These are phyloP conservation scores for Verticillium nonalfalfae DNA, from an alignment of 2,329 filamentous ascomycete genomes.

Conservation along the genomic window DNA sequence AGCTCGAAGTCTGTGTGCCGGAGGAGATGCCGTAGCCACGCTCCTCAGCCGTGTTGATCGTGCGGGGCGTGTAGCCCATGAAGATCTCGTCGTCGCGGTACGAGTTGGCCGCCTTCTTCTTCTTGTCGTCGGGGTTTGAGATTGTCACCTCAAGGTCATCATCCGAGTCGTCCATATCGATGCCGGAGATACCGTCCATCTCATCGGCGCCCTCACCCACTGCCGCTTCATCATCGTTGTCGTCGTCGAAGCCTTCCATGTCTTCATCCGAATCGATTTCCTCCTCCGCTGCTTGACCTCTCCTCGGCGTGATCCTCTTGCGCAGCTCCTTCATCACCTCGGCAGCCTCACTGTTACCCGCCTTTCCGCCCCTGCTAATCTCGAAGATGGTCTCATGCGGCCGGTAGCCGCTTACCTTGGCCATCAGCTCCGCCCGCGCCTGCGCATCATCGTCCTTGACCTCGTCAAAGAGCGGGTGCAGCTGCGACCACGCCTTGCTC, in stretches of 20 bases:
- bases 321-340: constrained; percentile 71
- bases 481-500: constrained; percentile 62
- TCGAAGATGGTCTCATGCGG: constrained; percentile 97
- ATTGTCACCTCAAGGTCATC: constrained; percentile 69
- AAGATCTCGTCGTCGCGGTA: constrained; percentile 74
- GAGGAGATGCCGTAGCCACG: constrained; percentile 90
- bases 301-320: constrained; percentile 57
- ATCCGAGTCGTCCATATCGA: constrained; percentile 43
- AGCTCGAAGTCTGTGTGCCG: constrained; percentile 67
- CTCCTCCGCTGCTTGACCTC: constrained; percentile 31
- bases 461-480: constrained; percentile 76
- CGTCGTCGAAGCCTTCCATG: constrained; percentile 22
- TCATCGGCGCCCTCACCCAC: constrained; percentile 14
- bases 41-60: constrained; percentile 77
- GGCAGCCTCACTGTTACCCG: constrained; percentile 55
- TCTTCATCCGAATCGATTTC: constrained; percentile 25
- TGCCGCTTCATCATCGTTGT: constrained; percentile 27
- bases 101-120: constrained; percentile 32
- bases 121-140: constrained; percentile 47
- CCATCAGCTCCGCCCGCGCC: constrained; percentile 79
- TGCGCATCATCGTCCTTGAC: constrained; percentile 59
- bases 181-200: constrained; percentile 10
- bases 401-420: constrained; percentile 79
- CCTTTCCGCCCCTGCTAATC: constrained; percentile 68
- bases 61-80: constrained; percentile 90